phyloP scores from a whole-genome alignment of 2,329 filamentous ascomycete species.

The Phyllosticta capitalensis region DNA sequence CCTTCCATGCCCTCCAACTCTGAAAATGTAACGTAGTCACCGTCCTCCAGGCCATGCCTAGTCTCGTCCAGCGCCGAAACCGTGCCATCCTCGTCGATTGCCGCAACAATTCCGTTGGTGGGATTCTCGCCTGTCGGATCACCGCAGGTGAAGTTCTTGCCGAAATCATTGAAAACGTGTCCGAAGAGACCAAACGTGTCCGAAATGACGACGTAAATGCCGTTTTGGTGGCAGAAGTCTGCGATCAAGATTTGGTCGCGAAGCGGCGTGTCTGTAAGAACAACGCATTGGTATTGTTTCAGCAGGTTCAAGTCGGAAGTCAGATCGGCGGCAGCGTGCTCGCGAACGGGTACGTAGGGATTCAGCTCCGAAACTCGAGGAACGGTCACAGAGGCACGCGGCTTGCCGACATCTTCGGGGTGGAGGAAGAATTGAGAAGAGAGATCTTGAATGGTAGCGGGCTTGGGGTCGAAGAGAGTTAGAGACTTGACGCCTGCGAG shows the following conservation, averaged over 20 bases:
- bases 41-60: constrained; percentile 88
- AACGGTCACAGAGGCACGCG: constrained; percentile 75
- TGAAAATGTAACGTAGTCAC: constrained; percentile 90
- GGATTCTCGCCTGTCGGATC: constrained; percentile 88
- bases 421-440: constrained; percentile 97
- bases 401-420: constrained; percentile 80
- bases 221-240: constrained; percentile 89
- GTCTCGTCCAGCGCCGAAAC: constrained; percentile 93
- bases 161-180: constrained; percentile 94
- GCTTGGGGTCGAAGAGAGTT: constrained; percentile 82
- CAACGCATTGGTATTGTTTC: constrained; percentile 85
- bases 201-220: constrained; percentile 78
- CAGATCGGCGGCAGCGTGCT: constrained; percentile 58
- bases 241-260: constrained; percentile 74
- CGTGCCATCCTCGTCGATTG: constrained; percentile 78
- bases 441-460: constrained; percentile 75
- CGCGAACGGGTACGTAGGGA: constrained; percentile 82
- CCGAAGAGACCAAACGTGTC: constrained; percentile 94
- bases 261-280: constrained; percentile 76
- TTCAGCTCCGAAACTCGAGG: constrained; percentile 91
- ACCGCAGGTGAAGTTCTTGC: constrained; percentile 81
- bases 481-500: constrained; percentile 97
- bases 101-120: constrained; percentile 78
- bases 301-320: constrained; percentile 69
- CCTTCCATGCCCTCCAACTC: constrained; percentile 88